Base-by-base conservation (phyloP, 192 early-diverging fungal species). In the Allomyces macrogynus region DNA sequence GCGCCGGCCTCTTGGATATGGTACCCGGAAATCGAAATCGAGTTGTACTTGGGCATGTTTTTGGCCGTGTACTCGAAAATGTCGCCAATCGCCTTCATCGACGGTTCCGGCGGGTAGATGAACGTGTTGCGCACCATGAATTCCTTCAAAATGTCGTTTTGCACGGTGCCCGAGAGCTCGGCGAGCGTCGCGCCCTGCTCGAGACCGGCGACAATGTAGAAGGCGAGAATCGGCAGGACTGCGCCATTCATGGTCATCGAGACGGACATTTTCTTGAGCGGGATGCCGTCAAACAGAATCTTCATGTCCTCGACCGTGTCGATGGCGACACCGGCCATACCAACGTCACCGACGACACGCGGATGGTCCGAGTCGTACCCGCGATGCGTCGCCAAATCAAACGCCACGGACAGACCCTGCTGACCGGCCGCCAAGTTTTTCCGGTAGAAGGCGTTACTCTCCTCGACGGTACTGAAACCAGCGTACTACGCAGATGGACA, bases 241-340 rank as follows among this genome's bases (percentile, higher is more conserved):
- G 90, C 90, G n/a, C 90, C 90, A 70, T 92, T 92, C 90, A 92
- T 92, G 10, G 90, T 92, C 90, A 92, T 92, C 2, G 88, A 90
- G 10, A 92, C 90, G 5, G 89, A 91, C 74, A 92, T 90, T 68
- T 87, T 87, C 70, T 88, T 89, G 54, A 92, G 80, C 61, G 90
- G 87, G 65, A 92, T 92, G 7, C 86, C 87, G 67, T 89, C 83
- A 75, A 92, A 92, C 65, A 92, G 69, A 67, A 89, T 86, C 80
- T 91, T 91, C 89, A 91, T 91, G 73, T 92, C 90, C 72, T 92
- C 90, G 16, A 92, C 85, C 12, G 88, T 84, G 70, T 92, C 90
- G 69, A 92, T 92, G 18, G 90, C 90, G 43, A 92, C 90, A 63
- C 90, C 90, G 26, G 90, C 90, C 90, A 92, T 92, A 23, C 90